Evolutionary conservation across 805 yeast genomes (phyloP).

Genomic region (Kodamaea neixiangensis): DNA sequence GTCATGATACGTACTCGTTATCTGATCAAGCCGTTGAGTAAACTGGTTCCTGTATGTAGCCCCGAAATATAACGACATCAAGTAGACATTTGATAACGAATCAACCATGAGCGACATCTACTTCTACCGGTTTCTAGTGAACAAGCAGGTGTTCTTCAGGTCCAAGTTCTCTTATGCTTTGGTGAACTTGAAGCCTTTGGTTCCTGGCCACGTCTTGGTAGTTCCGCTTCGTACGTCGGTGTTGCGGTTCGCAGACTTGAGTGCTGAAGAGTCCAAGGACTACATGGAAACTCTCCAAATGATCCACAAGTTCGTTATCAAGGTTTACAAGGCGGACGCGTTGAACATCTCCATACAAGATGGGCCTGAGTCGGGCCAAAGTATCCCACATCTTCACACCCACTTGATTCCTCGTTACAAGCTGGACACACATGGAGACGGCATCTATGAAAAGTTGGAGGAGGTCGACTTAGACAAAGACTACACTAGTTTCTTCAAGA

Average conservation of each 20-base stretch:
- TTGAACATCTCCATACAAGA: conserved; percentile 93
- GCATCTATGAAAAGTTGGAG: conserved; percentile 69
- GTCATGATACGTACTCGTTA: too few species aligned
- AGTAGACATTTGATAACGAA: not conserved
- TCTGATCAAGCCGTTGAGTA: not conserved
- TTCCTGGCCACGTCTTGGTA: conserved; percentile 87
- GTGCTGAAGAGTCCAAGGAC: conserved; percentile 71
- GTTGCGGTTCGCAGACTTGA: conserved; percentile 66
- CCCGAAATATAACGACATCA: not conserved
- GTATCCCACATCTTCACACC: conserved; percentile 93
- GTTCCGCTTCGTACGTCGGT: conserved; percentile 74
- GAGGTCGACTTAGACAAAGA: conserved; percentile 47
- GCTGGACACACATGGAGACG: conserved; percentile 63
- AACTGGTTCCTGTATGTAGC: not conserved
- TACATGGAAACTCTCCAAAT: conserved; percentile 74
- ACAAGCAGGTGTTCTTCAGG: conserved; percentile 57
- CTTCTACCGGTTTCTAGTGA: conserved; percentile 57
- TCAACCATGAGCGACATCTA: conserved; percentile 29
- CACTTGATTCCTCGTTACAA: conserved; percentile 86
- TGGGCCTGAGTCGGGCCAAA: conserved; percentile 94
- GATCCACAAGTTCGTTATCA: conserved; percentile 66
- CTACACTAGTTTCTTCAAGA: conserved; percentile 23
- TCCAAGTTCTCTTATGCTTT: conserved; percentile 75
- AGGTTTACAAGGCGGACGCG: conserved; percentile 74
- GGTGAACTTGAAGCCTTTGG: conserved; percentile 89